A percentile compares a stretch with the other conserved stretches of the same genome.
These are phyloP conservation scores for Acaromyces ingoldii DNA, from an alignment of 1,284 basidiomycete species.

Conservation along the genomic window DNA sequence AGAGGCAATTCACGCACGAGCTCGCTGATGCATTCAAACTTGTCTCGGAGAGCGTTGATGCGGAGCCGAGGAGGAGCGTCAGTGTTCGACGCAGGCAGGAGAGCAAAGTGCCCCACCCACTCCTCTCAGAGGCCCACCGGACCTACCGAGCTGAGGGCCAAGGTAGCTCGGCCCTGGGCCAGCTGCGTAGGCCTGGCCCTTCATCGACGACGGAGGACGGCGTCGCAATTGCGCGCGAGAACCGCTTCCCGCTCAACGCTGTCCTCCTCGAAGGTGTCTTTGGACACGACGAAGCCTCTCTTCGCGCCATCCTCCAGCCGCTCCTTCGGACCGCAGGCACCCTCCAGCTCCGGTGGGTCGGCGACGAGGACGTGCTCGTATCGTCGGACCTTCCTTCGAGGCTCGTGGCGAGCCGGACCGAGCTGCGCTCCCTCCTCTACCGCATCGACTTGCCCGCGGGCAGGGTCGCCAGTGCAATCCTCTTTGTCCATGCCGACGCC, in stretches of 20 bases:
- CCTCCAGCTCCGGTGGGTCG: slow-evolving; percentile 20
- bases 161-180: slow-evolving; percentile 21
- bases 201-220: not conserved
- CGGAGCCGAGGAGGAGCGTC: slow-evolving; percentile 36
- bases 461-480: not conserved
- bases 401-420: not conserved
- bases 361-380: slow-evolving; percentile 40
- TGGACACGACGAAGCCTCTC: slow-evolving; percentile 32
- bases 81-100: slow-evolving; percentile 38
- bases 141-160: slow-evolving; percentile 11
- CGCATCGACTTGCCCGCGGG: not conserved
- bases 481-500: no score
- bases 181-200: slow-evolving; percentile 16
- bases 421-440: not conserved
- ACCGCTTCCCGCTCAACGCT: slow-evolving; percentile 31
- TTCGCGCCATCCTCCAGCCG: slow-evolving; percentile 23
- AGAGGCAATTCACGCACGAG: slow-evolving; percentile 41
- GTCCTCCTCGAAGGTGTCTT: slow-evolving; percentile 35
- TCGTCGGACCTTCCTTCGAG: slow-evolving; percentile 14
- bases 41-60: slow-evolving; percentile 34
- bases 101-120: slow-evolving; percentile 32
- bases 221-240: slow-evolving; percentile 6
- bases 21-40: slow-evolving; percentile 37
- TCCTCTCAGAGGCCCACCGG: slow-evolving; percentile 30
- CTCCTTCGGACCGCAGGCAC: no score